Conservation (phyloP, 441 rosid genomes). For the Croton laevigatus region DNA sequence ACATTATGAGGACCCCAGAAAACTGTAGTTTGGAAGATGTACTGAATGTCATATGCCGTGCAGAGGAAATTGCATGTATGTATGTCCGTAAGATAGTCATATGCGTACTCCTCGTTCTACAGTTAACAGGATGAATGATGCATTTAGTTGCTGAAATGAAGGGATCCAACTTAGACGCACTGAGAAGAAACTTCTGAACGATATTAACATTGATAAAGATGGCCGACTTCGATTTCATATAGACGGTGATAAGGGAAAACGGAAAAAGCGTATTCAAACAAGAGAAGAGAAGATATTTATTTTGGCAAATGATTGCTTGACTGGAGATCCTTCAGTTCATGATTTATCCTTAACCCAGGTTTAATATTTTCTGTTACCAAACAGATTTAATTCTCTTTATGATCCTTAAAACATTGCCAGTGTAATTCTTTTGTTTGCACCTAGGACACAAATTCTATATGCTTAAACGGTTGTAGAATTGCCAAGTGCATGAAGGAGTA, state of each 20-base stretch:
- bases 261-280: conserved; percentile 88
- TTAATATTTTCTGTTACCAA: conserved; percentile 13
- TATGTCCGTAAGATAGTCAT: conserved; percentile 13
- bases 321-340: conserved; percentile 88
- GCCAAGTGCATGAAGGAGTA: conserved; percentile 97
- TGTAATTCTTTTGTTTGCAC: conserved; percentile 28
- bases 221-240: conserved; percentile 87
- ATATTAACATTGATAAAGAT: conserved; percentile 75
- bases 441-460: conserved; percentile 84
- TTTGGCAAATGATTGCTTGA: conserved; percentile 88
- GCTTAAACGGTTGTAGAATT: conserved; percentile 80
- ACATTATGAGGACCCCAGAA: conserved; percentile 66
- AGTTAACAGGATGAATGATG: conserved; percentile 13
- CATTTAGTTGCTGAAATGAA: conserved; percentile 38
- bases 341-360: conserved; percentile 95
- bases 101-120: conserved; percentile 11
- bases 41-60: conserved; percentile 70
- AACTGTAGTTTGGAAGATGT: conserved; percentile 78
- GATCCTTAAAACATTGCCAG: conserved; percentile 22
- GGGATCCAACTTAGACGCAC: conserved; percentile 99
- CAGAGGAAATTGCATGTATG: conserved; percentile 95
- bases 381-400: conserved; percentile 16
- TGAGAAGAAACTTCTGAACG: conserved; percentile 92
- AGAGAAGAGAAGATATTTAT: conserved; percentile 95
- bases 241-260: conserved; percentile 73